Conservation (phyloP, 2,329 filamentous ascomycete genomes). For the Magnaporthiopsis incrustans region DNA sequence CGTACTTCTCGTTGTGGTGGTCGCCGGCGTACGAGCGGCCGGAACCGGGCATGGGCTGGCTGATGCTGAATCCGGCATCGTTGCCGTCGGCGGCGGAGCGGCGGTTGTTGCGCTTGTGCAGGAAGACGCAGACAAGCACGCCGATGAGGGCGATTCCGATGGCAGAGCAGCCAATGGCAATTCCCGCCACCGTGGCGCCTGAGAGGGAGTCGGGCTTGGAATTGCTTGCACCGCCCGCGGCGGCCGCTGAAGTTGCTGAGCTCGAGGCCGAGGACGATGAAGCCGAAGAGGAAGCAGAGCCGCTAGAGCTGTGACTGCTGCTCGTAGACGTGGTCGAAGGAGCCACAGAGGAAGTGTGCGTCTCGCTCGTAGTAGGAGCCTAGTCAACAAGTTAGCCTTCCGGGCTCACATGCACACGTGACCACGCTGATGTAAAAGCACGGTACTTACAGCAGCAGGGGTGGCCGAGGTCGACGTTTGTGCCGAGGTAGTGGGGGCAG, state of each 20-base stretch:
- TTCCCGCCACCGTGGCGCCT: conserved; percentile 5
- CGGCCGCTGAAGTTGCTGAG: conserved; percentile 3
- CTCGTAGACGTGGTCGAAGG: background rate
- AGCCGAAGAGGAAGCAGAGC: background rate
- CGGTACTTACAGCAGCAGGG: background rate
- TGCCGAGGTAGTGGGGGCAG: background rate
- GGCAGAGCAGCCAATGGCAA: conserved; percentile 7
- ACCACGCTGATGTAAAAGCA: background rate
- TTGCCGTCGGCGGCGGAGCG: background rate
- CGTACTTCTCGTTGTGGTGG: conserved; percentile 26
- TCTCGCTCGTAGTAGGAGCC: background rate
- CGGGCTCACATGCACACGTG: background rate
- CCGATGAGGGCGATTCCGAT: conserved; percentile 6
- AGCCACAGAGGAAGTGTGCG: background rate
- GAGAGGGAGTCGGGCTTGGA: background rate
- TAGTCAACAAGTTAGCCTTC: background rate
- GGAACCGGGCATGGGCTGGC: conserved; percentile 40
- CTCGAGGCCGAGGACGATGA: conserved; percentile 1
- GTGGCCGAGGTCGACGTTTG: background rate
- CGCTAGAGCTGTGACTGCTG: conserved; percentile 3
- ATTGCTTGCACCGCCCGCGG: background rate
- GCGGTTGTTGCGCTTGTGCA: conserved; percentile 13
- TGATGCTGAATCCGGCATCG: conserved; percentile 31
- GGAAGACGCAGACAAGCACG: conserved; percentile 6
- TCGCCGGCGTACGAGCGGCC: conserved; percentile 32